A percentile compares a stretch with the other conserved stretches of the same genome.
phyloP scores from a whole-genome alignment of 805 yeast species.

The Schwanniomyces vanrijiae region DNA sequence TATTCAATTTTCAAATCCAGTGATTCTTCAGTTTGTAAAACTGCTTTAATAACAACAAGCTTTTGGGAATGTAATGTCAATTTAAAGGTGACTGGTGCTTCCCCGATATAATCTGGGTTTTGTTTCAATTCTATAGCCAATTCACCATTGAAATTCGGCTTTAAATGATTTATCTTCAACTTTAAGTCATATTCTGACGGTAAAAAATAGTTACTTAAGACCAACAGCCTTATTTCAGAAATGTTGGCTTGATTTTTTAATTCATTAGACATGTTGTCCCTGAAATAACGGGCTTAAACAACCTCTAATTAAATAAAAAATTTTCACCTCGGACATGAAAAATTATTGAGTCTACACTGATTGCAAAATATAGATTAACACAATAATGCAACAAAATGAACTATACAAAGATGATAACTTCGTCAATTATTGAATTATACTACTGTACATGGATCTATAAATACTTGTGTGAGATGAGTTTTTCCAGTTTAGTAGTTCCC shows the following conservation, averaged over 20 bases:
- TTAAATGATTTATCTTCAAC: constrained; percentile 40
- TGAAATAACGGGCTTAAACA: background rate
- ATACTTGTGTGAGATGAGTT: no score
- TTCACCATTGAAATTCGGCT: constrained; percentile 48
- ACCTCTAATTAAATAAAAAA: background rate
- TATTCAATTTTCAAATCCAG: constrained; percentile 26
- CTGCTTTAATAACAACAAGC: constrained; percentile 38
- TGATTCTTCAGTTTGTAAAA: constrained; percentile 13
- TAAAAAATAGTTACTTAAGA: constrained; percentile 14
- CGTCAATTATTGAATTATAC: no score
- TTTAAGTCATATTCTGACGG: constrained; percentile 41
- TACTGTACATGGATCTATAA: no score
- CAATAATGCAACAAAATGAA: background rate
- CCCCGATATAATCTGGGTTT: constrained; percentile 18
- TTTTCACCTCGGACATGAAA: constrained; percentile 1
- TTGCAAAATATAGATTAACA: background rate
- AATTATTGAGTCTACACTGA: background rate
- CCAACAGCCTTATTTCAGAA: background rate
- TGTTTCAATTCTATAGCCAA: constrained; percentile 28
- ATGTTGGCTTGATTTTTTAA: background rate
- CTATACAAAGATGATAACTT: background rate
- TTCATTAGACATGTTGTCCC: background rate
- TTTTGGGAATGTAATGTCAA: constrained; percentile 43
- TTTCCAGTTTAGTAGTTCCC: background rate
- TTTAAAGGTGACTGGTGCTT: constrained; percentile 5